Conservation (phyloP, 768 basidiomycete genomes). For the Suillus hirtellus region DNA sequence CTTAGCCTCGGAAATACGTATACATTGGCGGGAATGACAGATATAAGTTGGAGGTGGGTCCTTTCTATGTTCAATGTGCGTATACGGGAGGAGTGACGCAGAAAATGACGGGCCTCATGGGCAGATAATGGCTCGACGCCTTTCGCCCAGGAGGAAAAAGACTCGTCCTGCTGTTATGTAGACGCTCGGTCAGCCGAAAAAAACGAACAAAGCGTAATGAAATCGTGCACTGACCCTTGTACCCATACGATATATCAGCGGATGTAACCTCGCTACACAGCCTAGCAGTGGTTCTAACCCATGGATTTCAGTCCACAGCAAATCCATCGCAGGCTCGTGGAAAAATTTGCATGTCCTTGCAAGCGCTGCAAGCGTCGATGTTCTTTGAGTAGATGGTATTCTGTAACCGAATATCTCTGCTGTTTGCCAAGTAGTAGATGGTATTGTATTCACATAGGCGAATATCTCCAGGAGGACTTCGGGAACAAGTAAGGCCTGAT, state of each 20-base stretch:
- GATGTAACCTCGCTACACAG: not conserved
- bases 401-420: not conserved
- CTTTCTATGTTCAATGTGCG: not conserved
- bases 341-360: not conserved
- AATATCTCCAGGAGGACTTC: no score
- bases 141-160: not conserved
- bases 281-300: not conserved
- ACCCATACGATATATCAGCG: not conserved
- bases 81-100: not conserved
- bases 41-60: not conserved
- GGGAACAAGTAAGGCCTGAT: no score
- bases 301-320: not conserved
- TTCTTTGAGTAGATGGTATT: rapidly evolving
- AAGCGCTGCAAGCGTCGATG: not conserved
- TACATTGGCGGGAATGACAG: not conserved
- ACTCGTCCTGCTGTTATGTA: no score
- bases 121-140: not conserved
- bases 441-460: no score
- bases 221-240: not conserved
- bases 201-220: not conserved
- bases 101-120: not conserved
- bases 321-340: not conserved
- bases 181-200: not conserved
- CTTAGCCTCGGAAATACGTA: not conserved
- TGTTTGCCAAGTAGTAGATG: no score